Evolutionary conservation across 2,329 filamentous ascomycete species (phyloP).

Genomic region (Fusarium incarnatum): DNA sequence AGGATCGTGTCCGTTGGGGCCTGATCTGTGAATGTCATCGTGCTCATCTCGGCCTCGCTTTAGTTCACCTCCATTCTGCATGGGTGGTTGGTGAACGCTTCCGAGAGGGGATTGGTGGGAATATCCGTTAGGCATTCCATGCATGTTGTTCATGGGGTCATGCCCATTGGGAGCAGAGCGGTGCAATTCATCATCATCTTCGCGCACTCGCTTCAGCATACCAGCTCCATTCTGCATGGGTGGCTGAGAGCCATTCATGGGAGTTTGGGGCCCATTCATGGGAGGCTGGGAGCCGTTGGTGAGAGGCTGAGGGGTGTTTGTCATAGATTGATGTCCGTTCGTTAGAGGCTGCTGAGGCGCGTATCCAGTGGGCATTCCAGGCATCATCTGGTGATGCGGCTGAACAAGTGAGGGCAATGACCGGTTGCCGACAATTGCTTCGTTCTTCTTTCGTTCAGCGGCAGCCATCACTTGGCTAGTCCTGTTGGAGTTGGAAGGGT

Average conservation of each 20-base stretch:
- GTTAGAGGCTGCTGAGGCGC: constrained; percentile 19
- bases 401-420: constrained; percentile 76
- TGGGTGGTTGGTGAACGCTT: constrained; percentile 34
- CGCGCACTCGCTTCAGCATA: constrained; percentile 61
- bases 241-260: constrained; percentile 29
- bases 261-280: constrained; percentile 31
- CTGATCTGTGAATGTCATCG: constrained; percentile 69
- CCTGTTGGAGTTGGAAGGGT: constrained; percentile 86
- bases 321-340: constrained; percentile 22
- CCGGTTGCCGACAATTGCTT: constrained; percentile 70
- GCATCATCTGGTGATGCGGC: constrained; percentile 50
- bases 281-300: constrained; percentile 23
- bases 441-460: constrained; percentile 79
- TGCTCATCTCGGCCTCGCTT: constrained; percentile 69
- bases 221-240: constrained; percentile 71
- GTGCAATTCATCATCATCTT: constrained; percentile 70
- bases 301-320: constrained; percentile 20
- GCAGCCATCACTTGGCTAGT: constrained; percentile 90
- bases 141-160: constrained; percentile 71
- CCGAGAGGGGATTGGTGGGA: constrained; percentile 65
- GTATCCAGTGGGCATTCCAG: constrained; percentile 24
- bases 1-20: constrained; percentile 77
- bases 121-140: constrained; percentile 71
- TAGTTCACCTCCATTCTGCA: constrained; percentile 72
- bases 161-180: constrained; percentile 78